Percentiles rank a stretch among this genome's conserved stretches.
phyloP scores from a whole-genome alignment of 768 basidiomycete genomes.

The Termitomyces heimii region DNA sequence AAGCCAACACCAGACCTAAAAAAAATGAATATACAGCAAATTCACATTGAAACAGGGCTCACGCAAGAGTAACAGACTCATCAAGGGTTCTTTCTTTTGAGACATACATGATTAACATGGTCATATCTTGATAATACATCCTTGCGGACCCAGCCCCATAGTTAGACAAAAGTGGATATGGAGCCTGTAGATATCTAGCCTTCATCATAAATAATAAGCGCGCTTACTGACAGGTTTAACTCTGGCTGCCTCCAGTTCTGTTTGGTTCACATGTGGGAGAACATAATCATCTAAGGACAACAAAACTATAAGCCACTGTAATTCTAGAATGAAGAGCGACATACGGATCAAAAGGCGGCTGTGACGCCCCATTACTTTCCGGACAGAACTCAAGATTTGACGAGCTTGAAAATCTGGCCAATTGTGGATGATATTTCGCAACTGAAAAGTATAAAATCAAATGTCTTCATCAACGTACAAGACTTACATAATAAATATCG shows the following conservation, averaged over 20 bases:
- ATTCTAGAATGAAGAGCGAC: not conserved
- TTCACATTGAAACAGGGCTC: not conserved
- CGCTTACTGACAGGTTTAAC: not conserved
- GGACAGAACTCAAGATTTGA: conserved; percentile 23
- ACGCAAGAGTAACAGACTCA: conserved; percentile 23
- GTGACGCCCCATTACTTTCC: conserved; percentile 24
- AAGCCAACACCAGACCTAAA: not conserved
- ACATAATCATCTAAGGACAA: conserved; percentile 1
- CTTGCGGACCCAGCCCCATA: conserved; percentile 35
- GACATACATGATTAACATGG: conserved; percentile 37
- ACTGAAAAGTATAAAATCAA: not conserved
- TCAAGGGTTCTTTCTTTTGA: conserved; percentile 36
- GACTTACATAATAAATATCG: conserved; percentile 38
- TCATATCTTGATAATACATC: conserved; percentile 37
- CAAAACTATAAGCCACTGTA: not conserved
- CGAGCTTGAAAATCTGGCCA: conserved; percentile 25
- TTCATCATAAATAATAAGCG: not conserved
- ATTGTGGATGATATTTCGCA: not conserved
- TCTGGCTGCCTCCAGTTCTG: not conserved
- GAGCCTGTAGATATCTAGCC: conserved; percentile 21
- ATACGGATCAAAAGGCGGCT: conserved; percentile 12
- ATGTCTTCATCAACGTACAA: not conserved
- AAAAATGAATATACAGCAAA: not conserved
- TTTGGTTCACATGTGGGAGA: not conserved
- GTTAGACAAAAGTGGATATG: conserved; percentile 39